Conservation (phyloP, 371 early-diverging fungal species). For the Dichotomocladium elegans region DNA sequence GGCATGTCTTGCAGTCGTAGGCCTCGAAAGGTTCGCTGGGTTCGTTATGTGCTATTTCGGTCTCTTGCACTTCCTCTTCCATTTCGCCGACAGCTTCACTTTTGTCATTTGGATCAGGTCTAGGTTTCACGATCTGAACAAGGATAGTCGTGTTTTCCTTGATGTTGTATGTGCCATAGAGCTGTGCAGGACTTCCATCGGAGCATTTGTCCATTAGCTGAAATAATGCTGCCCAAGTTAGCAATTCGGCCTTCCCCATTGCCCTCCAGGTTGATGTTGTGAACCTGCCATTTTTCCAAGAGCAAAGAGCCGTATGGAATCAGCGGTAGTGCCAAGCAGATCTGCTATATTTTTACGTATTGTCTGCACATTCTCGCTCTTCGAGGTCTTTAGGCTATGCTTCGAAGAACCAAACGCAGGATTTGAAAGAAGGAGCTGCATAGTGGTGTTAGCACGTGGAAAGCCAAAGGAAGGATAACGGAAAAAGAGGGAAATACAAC, state of each 20-base stretch:
- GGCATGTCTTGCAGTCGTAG: conserved; percentile 20
- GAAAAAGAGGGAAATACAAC: no score
- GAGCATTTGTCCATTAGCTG: conserved; percentile 19
- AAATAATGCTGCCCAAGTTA: not conserved
- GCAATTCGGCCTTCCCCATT: not conserved
- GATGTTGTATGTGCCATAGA: conserved; percentile 22
- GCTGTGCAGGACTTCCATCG: conserved; percentile 9
- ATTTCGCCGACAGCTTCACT: not conserved
- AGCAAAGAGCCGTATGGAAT: conserved; percentile 18
- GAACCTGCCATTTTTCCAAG: conserved; percentile 29
- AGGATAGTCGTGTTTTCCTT: conserved; percentile 17
- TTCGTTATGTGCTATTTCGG: not conserved
- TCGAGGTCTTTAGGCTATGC: not conserved
- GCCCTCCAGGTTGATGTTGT: not conserved
- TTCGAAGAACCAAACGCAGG: not conserved
- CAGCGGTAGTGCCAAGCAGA: not conserved
- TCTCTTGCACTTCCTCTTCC: not conserved
- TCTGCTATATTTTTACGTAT: conserved; percentile 13
- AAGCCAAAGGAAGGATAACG: no score
- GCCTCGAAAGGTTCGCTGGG: not conserved
- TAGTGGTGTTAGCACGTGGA: conserved; percentile 7
- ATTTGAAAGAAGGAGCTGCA: not conserved
- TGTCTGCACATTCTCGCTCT: conserved; percentile 13
- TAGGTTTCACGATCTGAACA: conserved; percentile 11
- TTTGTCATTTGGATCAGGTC: no score